Evolutionary conservation across 371 early-diverging fungal species (phyloP), one percentile per base, ranked within the genome.

Genomic region (Apophysomyces ossiformis): DNA sequence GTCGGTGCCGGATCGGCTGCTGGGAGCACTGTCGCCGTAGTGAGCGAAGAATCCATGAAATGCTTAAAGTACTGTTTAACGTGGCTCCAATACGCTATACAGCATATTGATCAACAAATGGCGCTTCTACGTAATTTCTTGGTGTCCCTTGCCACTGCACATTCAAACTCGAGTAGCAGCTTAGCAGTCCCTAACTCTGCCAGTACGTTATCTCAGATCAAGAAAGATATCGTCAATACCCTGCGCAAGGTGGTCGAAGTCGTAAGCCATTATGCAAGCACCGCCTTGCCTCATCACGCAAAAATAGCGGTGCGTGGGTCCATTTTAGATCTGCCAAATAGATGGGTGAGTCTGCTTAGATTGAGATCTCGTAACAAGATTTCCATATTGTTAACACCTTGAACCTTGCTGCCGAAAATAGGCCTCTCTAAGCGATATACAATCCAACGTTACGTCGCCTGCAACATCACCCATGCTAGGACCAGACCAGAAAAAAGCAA

Each of bases 171-270:
- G 57, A 58, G 21, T 58, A 32, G 36, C 66, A 37, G 56, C 35
- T 38, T 41, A 32, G 61, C 58, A 8, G 43, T 44, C 46, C 64
- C 63, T 36, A 8, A 47, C 1, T 67, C 78, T 1, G 64, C 79
- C n/a, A 76, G 81, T 18, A 73, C 77, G 0, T 69, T 94, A 43
- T 85, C 88, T 0, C 62, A 75, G 21, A 88, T 93, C 61, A 90
- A 90, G 69, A 87, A 85, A 45, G 96, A 96, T 64, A 88, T 96
- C 2, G 93, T 94, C 0, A 86, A 89, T 41, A 95, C 95, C 0
- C 78, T 97, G 35, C 85, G 94, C 56, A 89, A 89, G 59, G 97
- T 95, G 0, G 93, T 97, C 4, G 93, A 90, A 16, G 88, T 96
- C 21, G 85, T 97, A 60, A 91, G 91, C 47, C 85, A 89, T 65